These are phyloP conservation scores for Pterulicium gracile DNA, from an alignment of 1,284 basidiomycete genomes.

Conservation along the genomic window DNA sequence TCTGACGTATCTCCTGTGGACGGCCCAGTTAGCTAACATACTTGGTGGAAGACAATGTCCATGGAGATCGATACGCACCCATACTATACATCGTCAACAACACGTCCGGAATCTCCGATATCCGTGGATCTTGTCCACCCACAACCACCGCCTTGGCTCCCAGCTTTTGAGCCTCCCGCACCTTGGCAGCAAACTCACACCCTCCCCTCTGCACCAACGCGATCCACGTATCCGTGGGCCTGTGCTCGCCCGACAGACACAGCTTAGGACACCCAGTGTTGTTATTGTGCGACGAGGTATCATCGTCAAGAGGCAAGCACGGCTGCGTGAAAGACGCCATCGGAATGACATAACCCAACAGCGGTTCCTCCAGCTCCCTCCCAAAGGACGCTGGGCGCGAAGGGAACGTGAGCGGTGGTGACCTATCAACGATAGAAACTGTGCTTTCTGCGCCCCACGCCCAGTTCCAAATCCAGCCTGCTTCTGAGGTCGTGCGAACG, in stretches of 20 bases:
- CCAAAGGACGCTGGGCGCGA: constrained; percentile 59
- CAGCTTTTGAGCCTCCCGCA: constrained; percentile 66
- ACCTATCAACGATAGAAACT: constrained; percentile 54
- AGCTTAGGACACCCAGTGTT: constrained; percentile 59
- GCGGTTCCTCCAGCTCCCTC: constrained; percentile 53
- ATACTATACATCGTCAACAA: constrained; percentile 87
- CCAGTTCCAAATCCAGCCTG: constrained; percentile 48
- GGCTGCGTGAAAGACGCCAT: constrained; percentile 52
- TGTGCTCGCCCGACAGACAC: constrained; percentile 41
- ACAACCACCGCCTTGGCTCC: constrained; percentile 87
- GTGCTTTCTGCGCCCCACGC: constrained; percentile 67
- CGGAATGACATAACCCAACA: constrained; percentile 70
- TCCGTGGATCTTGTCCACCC: constrained; percentile 62
- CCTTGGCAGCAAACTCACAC: constrained; percentile 85
- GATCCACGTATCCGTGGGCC: constrained; percentile 64
- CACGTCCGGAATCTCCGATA: constrained; percentile 62
- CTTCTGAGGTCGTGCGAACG: constrained; percentile 26
- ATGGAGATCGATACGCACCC: constrained; percentile 31
- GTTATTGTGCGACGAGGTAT: constrained; percentile 13
- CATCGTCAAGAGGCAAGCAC: constrained; percentile 31
- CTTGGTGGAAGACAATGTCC: constrained; percentile 3
- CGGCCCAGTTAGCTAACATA: not conserved
- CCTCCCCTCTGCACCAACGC: constrained; percentile 78
- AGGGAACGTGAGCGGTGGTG: not conserved
- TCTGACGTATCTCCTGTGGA: constrained; percentile 61